These are phyloP conservation scores for Bolboschoenus planiculmis DNA, from an alignment of 176 grass and related monocot species.

Conservation along the genomic window DNA sequence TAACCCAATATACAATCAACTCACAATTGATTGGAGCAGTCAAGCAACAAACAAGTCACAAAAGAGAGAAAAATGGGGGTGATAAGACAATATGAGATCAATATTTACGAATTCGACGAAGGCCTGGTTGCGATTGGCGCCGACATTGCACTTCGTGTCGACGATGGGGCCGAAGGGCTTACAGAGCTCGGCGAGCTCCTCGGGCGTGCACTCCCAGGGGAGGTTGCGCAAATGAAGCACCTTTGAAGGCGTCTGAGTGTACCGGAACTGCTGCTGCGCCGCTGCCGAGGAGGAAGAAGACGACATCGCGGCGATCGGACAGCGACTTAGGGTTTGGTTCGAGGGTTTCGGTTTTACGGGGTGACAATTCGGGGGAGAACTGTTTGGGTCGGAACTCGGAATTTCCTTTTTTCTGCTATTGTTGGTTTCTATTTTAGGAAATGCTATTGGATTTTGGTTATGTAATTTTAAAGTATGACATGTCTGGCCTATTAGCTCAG, in stretches of 20 bases:
- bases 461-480: neutral
- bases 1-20: neutral
- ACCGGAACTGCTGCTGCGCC: constrained; percentile 71
- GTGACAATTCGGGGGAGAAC: neutral
- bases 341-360: neutral
- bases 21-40: neutral
- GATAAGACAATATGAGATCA: neutral
- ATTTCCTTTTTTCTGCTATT: neutral
- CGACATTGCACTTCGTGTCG: constrained; percentile 81
- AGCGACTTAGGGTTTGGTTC: constrained; percentile 12
- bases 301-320: constrained; percentile 41
- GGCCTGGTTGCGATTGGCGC: constrained; percentile 92
- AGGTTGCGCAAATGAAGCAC: constrained; percentile 93
- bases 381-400: neutral
- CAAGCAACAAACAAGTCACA: neutral
- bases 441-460: neutral
- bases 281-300: constrained; percentile 36
- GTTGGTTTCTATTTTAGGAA: neutral
- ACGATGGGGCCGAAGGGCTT: constrained; percentile 89
- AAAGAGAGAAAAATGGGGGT: neutral
- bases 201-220: constrained; percentile 82
- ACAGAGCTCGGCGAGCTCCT: constrained; percentile 91
- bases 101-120: constrained; percentile 85
- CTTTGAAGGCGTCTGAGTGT: constrained; percentile 89
- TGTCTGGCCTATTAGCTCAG: constrained; percentile 63